These are phyloP conservation scores for Nosema muscidifuracis DNA, from an alignment of 371 early-diverging fungal species.

Conservation along the genomic window DNA sequence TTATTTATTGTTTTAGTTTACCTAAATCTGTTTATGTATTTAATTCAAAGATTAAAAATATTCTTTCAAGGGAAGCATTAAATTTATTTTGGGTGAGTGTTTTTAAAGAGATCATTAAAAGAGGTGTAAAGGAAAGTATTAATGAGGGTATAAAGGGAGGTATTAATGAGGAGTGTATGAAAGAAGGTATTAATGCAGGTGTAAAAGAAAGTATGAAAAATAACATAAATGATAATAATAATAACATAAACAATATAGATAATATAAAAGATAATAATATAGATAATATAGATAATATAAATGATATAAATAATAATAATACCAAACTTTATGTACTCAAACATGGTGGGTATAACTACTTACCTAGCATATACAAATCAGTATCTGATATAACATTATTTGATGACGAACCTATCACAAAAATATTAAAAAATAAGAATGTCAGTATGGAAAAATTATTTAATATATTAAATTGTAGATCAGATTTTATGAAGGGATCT, in stretches of 20 bases:
- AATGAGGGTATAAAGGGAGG: too few species aligned
- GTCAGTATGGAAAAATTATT: slow-evolving; percentile 15
- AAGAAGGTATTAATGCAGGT: too few species aligned
- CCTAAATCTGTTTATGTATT: neutral
- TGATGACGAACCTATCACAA: slow-evolving; percentile 35
- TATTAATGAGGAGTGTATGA: too few species aligned
- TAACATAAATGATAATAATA: too few species aligned
- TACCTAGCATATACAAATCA: slow-evolving; percentile 1
- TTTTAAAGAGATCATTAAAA: neutral
- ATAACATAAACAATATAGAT: too few species aligned
- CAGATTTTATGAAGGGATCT: slow-evolving; percentile 28
- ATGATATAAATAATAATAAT: too few species aligned
- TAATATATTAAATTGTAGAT: slow-evolving; percentile 18
- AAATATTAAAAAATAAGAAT: neutral
- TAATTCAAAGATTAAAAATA: neutral
- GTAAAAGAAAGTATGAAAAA: too few species aligned
- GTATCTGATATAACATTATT: slow-evolving; percentile 15
- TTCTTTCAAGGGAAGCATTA: neutral
- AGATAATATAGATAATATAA: too few species aligned
- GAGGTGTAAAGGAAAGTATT: too few species aligned
- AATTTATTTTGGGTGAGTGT: neutral
- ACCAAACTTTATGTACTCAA: too few species aligned
- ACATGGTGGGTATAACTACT: neutral
- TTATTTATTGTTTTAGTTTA: slow-evolving; percentile 2
- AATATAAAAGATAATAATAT: too few species aligned